These are phyloP conservation scores for Pyrrhoderma noxium DNA, from an alignment of 1,284 basidiomycete species.

Conservation along the genomic window DNA sequence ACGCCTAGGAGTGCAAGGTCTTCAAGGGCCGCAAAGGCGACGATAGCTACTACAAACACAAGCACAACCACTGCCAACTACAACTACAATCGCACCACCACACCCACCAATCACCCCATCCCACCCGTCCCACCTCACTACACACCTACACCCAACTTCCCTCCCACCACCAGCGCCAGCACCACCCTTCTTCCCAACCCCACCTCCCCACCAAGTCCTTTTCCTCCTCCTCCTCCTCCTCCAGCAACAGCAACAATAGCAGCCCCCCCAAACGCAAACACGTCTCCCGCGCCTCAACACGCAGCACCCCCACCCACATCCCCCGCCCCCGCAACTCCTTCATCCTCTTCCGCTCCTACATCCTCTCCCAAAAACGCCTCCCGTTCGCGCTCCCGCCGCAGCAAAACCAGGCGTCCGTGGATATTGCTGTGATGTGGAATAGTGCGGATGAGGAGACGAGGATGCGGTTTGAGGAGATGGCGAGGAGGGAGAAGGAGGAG, in stretches of 20 bases:
- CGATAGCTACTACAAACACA: too few relatives aligned
- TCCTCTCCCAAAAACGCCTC: neutral
- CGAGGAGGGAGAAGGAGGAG: conserved; percentile 8
- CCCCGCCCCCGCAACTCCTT: conserved; percentile 86
- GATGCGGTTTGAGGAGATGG: conserved; percentile 3
- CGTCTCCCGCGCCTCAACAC: neutral
- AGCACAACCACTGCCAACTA: too few relatives aligned
- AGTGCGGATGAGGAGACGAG: neutral
- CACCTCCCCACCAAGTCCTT: neutral
- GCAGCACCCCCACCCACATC: conserved; percentile 41
- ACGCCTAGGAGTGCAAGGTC: too few relatives aligned
- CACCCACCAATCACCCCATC: too few relatives aligned
- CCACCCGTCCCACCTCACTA: too few relatives aligned
- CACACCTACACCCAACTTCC: too few relatives aligned
- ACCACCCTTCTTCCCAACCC: neutral
- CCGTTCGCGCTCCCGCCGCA: neutral
- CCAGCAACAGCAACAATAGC: conserved; percentile 27
- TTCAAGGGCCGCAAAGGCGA: too few relatives aligned
- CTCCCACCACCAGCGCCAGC: too few relatives aligned
- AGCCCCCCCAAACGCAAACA: conserved; percentile 11
- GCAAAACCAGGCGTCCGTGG: conserved; percentile 11
- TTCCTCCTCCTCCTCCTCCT: conserved; percentile 23
- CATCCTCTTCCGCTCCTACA: conserved; percentile 79
- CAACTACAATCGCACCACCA: too few relatives aligned
- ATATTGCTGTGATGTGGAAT: conserved; percentile 10